A percentile compares a stretch with the other conserved stretches of the same genome.
Conservation (phyloP, 768 basidiomycete species). For the Naganishia vishniacii region DNA sequence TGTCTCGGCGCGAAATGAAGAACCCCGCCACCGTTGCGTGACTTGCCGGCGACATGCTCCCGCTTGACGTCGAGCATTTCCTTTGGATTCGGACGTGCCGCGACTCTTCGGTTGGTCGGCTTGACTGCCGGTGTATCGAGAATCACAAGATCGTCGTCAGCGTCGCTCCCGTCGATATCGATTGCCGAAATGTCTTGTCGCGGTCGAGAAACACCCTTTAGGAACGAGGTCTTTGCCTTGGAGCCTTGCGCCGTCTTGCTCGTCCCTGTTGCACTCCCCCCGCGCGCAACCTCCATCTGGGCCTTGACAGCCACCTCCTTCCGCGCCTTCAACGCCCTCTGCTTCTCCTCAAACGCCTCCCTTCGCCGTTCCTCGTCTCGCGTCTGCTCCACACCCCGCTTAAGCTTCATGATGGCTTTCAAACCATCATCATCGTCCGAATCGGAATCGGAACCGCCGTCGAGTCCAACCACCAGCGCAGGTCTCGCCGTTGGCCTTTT, state of each 20-base stretch:
- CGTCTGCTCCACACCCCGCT: background rate
- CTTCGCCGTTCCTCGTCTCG: background rate
- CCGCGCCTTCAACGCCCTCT: constrained; percentile 12
- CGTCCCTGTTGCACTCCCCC: too few species aligned
- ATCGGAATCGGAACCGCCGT: background rate
- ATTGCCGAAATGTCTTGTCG: background rate
- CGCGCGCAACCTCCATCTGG: background rate
- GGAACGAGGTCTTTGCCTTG: background rate
- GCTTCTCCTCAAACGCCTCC: constrained; percentile 5
- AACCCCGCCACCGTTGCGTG: background rate
- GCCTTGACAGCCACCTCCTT: constrained; percentile 13
- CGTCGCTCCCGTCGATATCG: constrained; percentile 10
- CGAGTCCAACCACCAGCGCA: background rate
- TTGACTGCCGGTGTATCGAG: constrained; percentile 10
- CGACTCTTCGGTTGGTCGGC: background rate
- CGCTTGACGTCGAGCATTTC: constrained; percentile 10
- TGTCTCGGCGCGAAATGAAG: constrained; percentile 1
- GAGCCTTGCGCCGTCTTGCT: background rate
- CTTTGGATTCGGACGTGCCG: background rate
- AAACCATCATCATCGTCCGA: constrained; percentile 13
- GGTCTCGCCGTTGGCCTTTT: background rate
- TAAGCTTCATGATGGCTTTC: constrained; percentile 1
- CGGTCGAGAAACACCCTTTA: constrained; percentile 4
- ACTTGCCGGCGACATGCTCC: background rate
- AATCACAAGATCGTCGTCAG: constrained; percentile 10